Evolutionary conservation across 495 filamentous ascomycete genomes (phyloP).

Genomic region (Friedmanniomyces endolithicus): DNA sequence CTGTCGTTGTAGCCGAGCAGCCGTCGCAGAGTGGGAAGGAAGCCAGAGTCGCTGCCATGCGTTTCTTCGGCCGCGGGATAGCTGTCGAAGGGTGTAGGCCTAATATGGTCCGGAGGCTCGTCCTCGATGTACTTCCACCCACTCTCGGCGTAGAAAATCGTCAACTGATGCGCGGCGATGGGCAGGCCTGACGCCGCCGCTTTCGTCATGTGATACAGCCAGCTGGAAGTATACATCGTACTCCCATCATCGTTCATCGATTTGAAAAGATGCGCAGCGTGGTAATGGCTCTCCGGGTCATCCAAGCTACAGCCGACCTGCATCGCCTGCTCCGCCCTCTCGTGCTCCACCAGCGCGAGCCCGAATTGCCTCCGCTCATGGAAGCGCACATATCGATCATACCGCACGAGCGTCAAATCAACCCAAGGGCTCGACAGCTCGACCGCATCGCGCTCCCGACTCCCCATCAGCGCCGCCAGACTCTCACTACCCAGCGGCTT

Average conservation of each 20-base stretch:
- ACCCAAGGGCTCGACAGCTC: slow-evolving; percentile 13
- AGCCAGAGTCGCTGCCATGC: neutral
- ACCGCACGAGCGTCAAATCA: slow-evolving; percentile 7
- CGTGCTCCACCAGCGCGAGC: neutral
- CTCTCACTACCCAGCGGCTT: neutral
- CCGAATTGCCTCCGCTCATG: neutral
- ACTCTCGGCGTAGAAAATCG: slow-evolving; percentile 8
- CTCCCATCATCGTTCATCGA: neutral
- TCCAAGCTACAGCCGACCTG: slow-evolving; percentile 10
- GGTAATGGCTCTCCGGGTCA: slow-evolving; percentile 15
- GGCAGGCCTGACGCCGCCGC: slow-evolving; percentile 11
- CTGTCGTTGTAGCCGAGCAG: neutral
- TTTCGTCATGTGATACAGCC: slow-evolving; percentile 21
- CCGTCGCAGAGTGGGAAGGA: neutral
- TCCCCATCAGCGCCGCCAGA: neutral
- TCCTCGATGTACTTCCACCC: slow-evolving; percentile 20
- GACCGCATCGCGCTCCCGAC: neutral
- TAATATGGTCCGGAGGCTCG: slow-evolving; percentile 17
- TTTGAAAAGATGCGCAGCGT: neutral
- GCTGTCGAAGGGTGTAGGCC: slow-evolving; percentile 19
- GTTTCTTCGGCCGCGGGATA: neutral
- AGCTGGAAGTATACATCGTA: slow-evolving; percentile 7
- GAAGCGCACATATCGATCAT: neutral
- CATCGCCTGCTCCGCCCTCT: slow-evolving; percentile 1
- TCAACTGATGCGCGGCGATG: slow-evolving; percentile 9